Conservation (phyloP, 208 protist genomes). For the Lotmaria passim region DNA sequence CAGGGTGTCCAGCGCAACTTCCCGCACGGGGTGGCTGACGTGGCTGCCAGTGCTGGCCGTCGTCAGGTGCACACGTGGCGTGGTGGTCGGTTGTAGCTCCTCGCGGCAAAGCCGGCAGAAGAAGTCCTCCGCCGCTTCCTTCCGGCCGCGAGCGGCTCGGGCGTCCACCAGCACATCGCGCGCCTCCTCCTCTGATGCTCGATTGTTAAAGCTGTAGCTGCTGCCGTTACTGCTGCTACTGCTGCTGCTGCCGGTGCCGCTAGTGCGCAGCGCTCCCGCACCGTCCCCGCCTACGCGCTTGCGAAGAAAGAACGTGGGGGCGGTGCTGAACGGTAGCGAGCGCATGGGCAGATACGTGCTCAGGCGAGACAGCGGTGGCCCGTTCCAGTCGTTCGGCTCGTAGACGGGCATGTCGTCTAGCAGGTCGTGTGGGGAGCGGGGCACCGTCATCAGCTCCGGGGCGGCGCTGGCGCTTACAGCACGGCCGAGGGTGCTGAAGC, state of each 20-base stretch:
- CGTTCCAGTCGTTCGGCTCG: constrained; percentile 54
- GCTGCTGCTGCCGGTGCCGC: not conserved
- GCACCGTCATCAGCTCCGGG: not conserved
- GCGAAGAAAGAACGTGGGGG: constrained; percentile 8
- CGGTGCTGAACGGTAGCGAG: not conserved
- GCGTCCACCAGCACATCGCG: not conserved
- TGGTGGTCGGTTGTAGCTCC: constrained; percentile 34
- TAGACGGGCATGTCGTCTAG: constrained; percentile 57
- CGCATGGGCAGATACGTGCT: constrained; percentile 24
- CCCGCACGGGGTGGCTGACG: constrained; percentile 66
- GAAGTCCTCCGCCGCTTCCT: not conserved
- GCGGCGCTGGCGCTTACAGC: not conserved
- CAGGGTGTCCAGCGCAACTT: constrained; percentile 70
- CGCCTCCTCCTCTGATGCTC: not conserved
- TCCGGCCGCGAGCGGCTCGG: not conserved
- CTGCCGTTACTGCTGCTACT: not conserved
- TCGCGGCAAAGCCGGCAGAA: constrained; percentile 76
- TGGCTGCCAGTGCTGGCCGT: constrained; percentile 40
- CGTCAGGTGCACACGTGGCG: constrained; percentile 50
- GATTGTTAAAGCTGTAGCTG: not conserved
- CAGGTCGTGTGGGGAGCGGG: constrained; percentile 25
- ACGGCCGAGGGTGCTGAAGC: not conserved
- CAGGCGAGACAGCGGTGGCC: constrained; percentile 43
- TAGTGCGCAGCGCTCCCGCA: not conserved
- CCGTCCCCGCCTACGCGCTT: not conserved